Conservation (phyloP, 768 basidiomycete species). For the Amanita muscaria region DNA sequence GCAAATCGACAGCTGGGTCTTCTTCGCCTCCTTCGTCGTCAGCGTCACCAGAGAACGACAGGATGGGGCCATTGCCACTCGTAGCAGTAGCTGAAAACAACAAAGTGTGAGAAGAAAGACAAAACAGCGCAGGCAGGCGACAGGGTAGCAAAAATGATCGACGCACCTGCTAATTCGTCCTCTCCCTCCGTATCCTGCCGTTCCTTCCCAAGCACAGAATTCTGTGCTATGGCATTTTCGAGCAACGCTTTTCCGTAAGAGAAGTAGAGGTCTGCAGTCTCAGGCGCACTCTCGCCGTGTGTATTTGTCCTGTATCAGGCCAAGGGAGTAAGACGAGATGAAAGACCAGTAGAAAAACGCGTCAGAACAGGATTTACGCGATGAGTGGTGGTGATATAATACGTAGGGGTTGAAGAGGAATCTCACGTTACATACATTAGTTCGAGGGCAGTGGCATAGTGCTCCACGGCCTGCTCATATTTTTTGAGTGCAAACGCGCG, state of each 20-base stretch:
- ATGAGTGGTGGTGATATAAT: neutral
- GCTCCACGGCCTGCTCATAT: slow-evolving; percentile 78
- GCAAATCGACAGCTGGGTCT: slow-evolving; percentile 52
- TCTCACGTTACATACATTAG: slow-evolving; percentile 49
- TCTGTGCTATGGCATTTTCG: slow-evolving; percentile 85
- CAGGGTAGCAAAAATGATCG: slow-evolving; percentile 1
- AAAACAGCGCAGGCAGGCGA: slow-evolving; percentile 3
- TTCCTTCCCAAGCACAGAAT: slow-evolving; percentile 84
- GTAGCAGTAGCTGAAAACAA: slow-evolving; percentile 25
- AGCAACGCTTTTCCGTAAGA: slow-evolving; percentile 89
- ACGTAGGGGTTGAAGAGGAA: slow-evolving; percentile 5
- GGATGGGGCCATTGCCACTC: slow-evolving; percentile 43
- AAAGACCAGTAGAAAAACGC: slow-evolving; percentile 1
- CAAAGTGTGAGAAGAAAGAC: neutral
- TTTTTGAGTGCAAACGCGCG: slow-evolving; percentile 84
- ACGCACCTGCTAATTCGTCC: slow-evolving; percentile 30
- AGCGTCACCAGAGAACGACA: slow-evolving; percentile 77
- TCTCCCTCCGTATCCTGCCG: slow-evolving; percentile 48
- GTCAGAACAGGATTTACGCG: neutral
- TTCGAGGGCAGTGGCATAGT: slow-evolving; percentile 81
- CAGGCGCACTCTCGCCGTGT: slow-evolving; percentile 72
- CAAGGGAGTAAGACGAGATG: neutral
- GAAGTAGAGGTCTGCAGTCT: slow-evolving; percentile 83
- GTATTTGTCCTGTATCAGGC: slow-evolving; percentile 50
- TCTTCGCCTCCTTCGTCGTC: slow-evolving; percentile 49